Evolutionary conservation across 2,329 filamentous ascomycete species (phyloP), one percentile per base, ranked within the genome.

Genomic region (Sclerotinia spermophila): DNA sequence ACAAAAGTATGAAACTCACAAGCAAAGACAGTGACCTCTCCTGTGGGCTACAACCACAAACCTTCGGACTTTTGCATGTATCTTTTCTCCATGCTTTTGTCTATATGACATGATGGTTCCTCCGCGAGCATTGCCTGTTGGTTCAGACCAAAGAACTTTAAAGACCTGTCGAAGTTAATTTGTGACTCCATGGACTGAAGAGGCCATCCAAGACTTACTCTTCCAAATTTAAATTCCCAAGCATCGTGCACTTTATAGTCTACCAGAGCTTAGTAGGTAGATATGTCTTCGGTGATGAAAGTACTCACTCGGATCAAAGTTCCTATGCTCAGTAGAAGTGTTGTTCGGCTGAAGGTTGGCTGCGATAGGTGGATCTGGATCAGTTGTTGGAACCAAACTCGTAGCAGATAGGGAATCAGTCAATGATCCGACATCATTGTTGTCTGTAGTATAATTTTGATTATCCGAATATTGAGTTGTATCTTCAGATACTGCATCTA

Each of bases 91-190:
- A 56, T 44, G 8, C 45, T 30, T 21, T n/a, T 19, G 2, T 42
- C 51, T 56, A 1, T 0, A 0, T 17, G 61, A 53, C 45, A 2
- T 1, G 1, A 40, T 2, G 7, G 51, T 56, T 38, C 45, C 45
- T 5, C 51, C 64, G 30, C n/a, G 5, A 21, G 40, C 48, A 24
- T 15, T 53, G 13, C 64, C 48, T 17, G 45, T 3, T 5, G 64
- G 64, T 5, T 56, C 64, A 56, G 64, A 55, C 64, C 64, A 67
- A 33, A 67, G 64, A 17, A 56, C 48, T 33, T 67, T 67, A 6
- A 67, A 67, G 48, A 67, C n/a, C 64, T 67, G 21, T 7, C 56
- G 17, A n/a, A 35, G 21, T 67, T 56, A 67, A 8, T 53, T 13
- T n/a, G 17, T 19, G 1, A 4, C 10, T 24, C 13, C 11, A 35